Evolutionary conservation across 2,329 filamentous ascomycete species (phyloP).

Genomic region (Fusarium chlamydosporum): DNA sequence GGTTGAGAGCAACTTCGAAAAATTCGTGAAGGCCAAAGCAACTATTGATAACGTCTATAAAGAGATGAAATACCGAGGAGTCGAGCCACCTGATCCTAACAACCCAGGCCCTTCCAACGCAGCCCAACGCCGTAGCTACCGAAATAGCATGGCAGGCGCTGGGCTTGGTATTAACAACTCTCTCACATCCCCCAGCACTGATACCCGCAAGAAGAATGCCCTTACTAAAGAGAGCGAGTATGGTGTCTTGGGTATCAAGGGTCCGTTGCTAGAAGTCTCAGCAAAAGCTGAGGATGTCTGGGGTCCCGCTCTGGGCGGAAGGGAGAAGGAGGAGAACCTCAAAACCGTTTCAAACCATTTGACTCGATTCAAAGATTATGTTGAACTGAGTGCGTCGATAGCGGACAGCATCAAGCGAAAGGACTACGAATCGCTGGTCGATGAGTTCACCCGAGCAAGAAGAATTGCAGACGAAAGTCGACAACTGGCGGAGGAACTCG

Average conservation of each 20-base stretch:
- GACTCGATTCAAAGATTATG: constrained; percentile 83
- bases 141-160: constrained; percentile 63
- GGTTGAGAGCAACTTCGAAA: constrained; percentile 98
- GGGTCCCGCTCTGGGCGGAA: constrained; percentile 91
- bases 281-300: constrained; percentile 97
- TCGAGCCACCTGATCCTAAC: constrained; percentile 64
- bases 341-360: constrained; percentile 82
- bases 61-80: constrained; percentile 87
- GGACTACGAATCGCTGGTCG: constrained; percentile 89
- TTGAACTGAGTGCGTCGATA: constrained; percentile 83
- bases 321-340: constrained; percentile 90
- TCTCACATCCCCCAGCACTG: constrained; percentile 59
- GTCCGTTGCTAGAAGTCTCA: constrained; percentile 87
- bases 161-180: constrained; percentile 58
- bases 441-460: constrained; percentile 88
- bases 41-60: constrained; percentile 99
- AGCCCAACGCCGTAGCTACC: constrained; percentile 76
- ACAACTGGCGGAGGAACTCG: constrained; percentile 71
- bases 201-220: constrained; percentile 86
- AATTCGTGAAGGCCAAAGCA: constrained; percentile 96
- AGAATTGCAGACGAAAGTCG: constrained; percentile 84
- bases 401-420: constrained; percentile 89
- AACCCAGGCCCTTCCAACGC: constrained; percentile 72
- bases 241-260: constrained; percentile 88
- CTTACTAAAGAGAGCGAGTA: constrained; percentile 93